Conservation (phyloP, 345 rosid species). For the Dipteronia dyeriana region DNA sequence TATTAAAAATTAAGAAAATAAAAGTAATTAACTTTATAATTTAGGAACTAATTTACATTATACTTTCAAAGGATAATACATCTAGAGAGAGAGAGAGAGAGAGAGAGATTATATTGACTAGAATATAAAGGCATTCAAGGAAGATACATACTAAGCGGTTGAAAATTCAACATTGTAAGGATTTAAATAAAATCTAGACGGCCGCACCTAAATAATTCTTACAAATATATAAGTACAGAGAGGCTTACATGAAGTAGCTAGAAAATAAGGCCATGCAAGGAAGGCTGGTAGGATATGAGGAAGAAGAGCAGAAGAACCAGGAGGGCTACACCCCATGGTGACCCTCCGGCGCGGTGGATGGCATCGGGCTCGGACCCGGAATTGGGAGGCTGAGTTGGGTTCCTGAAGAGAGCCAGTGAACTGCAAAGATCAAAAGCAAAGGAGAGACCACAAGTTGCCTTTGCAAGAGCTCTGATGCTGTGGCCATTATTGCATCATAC, state of each 20-base stretch:
- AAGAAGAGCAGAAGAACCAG: constrained; percentile 43
- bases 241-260: constrained; percentile 24
- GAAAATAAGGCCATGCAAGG: constrained; percentile 39
- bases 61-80: neutral
- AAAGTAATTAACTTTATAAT: neutral
- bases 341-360: constrained; percentile 57
- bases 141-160: neutral
- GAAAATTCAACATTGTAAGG: neutral
- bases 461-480: constrained; percentile 53
- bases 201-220: too few species aligned
- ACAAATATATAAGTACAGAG: too few species aligned
- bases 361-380: constrained; percentile 55
- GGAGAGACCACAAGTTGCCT: constrained; percentile 52
- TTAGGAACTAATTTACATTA: neutral
- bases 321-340: constrained; percentile 54
- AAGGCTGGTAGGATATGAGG: constrained; percentile 51
- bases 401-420: constrained; percentile 58
- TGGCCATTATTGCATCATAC: constrained; percentile 55
- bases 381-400: constrained; percentile 35
- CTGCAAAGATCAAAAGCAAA: constrained; percentile 44
- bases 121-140: too few species aligned
- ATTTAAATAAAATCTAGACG: too few species aligned
- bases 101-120: too few species aligned
- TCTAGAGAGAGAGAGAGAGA: too few species aligned
- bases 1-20: neutral